Evolutionary conservation across 345 rosid genomes (phyloP).

Genomic region (Salix brachista): DNA sequence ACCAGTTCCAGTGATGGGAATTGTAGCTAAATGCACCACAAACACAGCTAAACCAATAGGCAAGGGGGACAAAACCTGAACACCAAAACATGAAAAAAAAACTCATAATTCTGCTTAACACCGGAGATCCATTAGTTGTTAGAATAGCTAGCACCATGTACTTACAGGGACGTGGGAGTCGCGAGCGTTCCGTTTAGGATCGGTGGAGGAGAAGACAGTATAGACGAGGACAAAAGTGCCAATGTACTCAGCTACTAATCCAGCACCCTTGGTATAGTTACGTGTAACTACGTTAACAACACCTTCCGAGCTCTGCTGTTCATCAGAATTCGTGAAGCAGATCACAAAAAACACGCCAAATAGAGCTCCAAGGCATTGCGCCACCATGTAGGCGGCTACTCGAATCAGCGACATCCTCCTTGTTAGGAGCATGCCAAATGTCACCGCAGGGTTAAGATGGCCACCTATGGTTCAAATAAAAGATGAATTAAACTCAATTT

Average conservation of each 20-base stretch:
- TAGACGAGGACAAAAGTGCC: slow-evolving; percentile 47
- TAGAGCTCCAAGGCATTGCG: slow-evolving; percentile 72
- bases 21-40: slow-evolving; percentile 65
- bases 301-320: slow-evolving; percentile 45
- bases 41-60: slow-evolving; percentile 77
- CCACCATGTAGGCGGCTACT: slow-evolving; percentile 69
- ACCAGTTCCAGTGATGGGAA: slow-evolving; percentile 67
- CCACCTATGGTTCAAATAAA: slow-evolving; percentile 44
- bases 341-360: slow-evolving; percentile 71
- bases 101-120: not conserved
- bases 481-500: not conserved
- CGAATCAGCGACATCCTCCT: slow-evolving; percentile 65
- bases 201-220: slow-evolving; percentile 80
- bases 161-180: slow-evolving; percentile 82
- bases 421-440: slow-evolving; percentile 58
- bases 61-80: slow-evolving; percentile 63
- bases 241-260: slow-evolving; percentile 72
- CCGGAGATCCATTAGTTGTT: not conserved
- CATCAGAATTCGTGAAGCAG: slow-evolving; percentile 54
- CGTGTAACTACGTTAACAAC: slow-evolving; percentile 55
- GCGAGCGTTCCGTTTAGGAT: slow-evolving; percentile 80
- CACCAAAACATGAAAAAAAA: not conserved
- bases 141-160: not conserved
- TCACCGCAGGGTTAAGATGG: slow-evolving; percentile 68
- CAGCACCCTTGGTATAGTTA: slow-evolving; percentile 61